Conservation (phyloP, 108 stramenopile genomes). For the Schizochytrium sp. region DNA sequence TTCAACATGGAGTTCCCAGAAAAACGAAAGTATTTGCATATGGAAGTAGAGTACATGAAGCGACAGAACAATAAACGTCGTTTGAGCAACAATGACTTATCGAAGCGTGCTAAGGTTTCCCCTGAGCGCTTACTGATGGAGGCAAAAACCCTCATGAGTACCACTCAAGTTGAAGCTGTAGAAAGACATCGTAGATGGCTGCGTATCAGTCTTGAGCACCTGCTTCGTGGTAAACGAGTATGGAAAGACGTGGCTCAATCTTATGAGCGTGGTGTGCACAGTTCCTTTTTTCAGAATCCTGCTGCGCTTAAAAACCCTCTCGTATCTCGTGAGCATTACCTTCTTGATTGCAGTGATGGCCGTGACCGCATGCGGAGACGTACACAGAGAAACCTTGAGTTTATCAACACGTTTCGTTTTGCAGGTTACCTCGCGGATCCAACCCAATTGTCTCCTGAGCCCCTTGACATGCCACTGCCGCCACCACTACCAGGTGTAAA, state of each 20-base stretch:
- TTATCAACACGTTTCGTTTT: background rate
- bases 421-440: background rate
- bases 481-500: too few relatives aligned
- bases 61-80: background rate
- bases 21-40: background rate
- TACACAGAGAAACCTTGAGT: background rate
- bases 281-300: background rate
- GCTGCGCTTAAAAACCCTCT: background rate
- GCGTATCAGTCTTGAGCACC: constrained; percentile 41
- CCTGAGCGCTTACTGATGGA: background rate
- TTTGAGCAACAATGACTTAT: background rate
- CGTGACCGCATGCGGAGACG: constrained; percentile 16
- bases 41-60: constrained; percentile 27
- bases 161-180: constrained; percentile 12
- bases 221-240: constrained; percentile 35
- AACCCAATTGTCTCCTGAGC: background rate
- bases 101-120: background rate
- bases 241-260: background rate
- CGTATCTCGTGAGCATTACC: background rate
- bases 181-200: constrained; percentile 36
- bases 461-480: too few relatives aligned
- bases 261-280: constrained; percentile 4
- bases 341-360: constrained; percentile 30
- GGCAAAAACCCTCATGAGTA: background rate
- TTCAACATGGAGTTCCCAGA: constrained; percentile 9